Conservation (phyloP, 2,329 filamentous ascomycete genomes). For the Sordariomycetes sp. region DNA sequence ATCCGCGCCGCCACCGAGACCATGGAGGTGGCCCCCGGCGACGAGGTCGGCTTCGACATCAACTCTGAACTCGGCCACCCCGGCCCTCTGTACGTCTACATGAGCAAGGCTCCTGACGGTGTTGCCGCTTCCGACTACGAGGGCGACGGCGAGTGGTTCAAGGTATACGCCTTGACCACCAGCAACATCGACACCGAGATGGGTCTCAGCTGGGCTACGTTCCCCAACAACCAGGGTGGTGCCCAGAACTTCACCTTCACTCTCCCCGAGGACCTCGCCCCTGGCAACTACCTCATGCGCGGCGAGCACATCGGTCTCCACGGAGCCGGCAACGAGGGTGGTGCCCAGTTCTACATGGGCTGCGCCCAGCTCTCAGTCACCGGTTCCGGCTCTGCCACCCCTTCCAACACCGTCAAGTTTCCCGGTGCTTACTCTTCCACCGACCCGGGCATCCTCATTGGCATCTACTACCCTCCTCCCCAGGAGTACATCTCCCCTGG, state of each 20-base stretch:
- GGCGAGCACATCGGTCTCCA: conserved; percentile 23
- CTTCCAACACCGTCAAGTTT: conserved; percentile 15
- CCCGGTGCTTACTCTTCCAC: conserved; percentile 16
- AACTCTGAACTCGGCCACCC: conserved; percentile 21
- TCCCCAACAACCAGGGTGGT: conserved; percentile 9
- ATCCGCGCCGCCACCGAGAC: conserved; percentile 18
- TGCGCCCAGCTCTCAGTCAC: conserved; percentile 12
- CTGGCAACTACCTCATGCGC: conserved; percentile 15
- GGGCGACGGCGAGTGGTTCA: conserved; percentile 20
- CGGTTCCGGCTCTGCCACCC: conserved; percentile 9
- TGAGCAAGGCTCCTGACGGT: conserved; percentile 16
- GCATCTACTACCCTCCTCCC: conserved; percentile 16
- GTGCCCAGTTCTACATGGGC: conserved; percentile 20
- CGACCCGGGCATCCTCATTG: conserved; percentile 18
- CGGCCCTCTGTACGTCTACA: conserved; percentile 21
- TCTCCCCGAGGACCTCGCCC: conserved; percentile 9
- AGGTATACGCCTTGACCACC: conserved; percentile 16
- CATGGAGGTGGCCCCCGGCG: conserved; percentile 20
- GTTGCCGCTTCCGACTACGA: conserved; percentile 12
- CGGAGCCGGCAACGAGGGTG: conserved; percentile 14
- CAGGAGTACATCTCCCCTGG: conserved; percentile 16
- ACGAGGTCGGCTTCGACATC: conserved; percentile 26
- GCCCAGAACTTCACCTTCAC: conserved; percentile 14
- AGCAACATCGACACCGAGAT: conserved; percentile 9
- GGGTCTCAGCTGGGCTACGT: conserved; percentile 15